These are phyloP conservation scores for Fraxinus paxiana DNA, from an alignment of 305 asterid species.

Conservation along the genomic window DNA sequence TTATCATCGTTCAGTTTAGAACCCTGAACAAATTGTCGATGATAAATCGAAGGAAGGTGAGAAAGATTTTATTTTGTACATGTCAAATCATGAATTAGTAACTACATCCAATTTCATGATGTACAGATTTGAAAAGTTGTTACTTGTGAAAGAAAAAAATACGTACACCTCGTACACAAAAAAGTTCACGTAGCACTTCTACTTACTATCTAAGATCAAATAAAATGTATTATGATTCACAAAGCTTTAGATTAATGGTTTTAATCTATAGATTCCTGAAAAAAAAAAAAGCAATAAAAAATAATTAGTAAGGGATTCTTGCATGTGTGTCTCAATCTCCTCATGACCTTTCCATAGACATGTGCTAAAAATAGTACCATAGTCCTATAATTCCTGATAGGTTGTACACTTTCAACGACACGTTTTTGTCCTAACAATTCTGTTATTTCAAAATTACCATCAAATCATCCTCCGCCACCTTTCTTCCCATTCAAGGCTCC, in stretches of 20 bases:
- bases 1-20: not conserved
- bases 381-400: not conserved
- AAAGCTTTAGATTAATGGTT: not conserved
- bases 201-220: not conserved
- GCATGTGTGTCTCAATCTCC: not conserved
- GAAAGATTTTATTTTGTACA: too few species aligned
- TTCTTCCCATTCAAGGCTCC: constrained; percentile 21
- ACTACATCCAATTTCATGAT: not conserved
- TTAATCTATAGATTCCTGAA: not conserved
- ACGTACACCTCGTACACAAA: not conserved
- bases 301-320: not conserved
- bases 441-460: not conserved
- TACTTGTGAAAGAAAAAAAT: not conserved
- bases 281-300: not conserved
- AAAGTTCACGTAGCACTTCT: not conserved
- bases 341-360: not conserved
- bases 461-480: not conserved
- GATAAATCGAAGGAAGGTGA: not conserved
- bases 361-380: not conserved
- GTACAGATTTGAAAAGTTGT: not conserved
- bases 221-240: not conserved
- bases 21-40: fast-evolving
- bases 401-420: not conserved
- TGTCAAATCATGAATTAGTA: not conserved
- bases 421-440: not conserved